Base-by-base conservation (phyloP, 225 moss, liverwort and hornwort species). In the Physcomitrium patens region DNA sequence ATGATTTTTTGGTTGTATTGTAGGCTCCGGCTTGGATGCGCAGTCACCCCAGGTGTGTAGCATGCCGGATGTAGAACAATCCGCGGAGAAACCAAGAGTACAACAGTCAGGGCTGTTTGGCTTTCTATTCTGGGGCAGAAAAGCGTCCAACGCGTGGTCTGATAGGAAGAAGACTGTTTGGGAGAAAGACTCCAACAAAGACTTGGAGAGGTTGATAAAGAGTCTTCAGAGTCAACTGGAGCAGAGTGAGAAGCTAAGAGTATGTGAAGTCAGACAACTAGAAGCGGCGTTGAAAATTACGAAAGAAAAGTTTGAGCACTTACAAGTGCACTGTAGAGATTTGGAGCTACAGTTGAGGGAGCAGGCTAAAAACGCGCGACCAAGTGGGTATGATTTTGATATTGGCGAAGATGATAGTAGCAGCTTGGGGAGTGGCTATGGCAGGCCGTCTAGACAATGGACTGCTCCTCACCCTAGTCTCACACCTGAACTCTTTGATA, bases 51-150 rank as follows among this genome's bases (percentile, higher is more conserved):
- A 55, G 46, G 52, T 17, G 55, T 23, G 7, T 12, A 57, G 64
- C 55, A 60, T 37, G 49, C 61, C 55, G 31, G 77, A 68, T 26
- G 78, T 59, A 14, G 76, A 78, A 19, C 74, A 75, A 67, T 59
- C 46, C 1, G 12, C 37, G 18, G 78, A 73, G 7, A 82, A 68
- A 67, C 42, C 82, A 45, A 70, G 20, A 55, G 13, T 61, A 1
- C 79, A 73, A 22, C 63, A 74, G 48, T 52, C 74, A 5, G 82
- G 84, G 26, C 37, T 82, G 0, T 85, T 85, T 48, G 82, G 85
- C 12, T 88, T 88, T 20, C 62, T 85, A 18, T 66, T 82, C 9
- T 88, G 88, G 88, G 85, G 80, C 47, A 88, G 78, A 78, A 85
- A 78, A 75, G 48, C 65, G 46, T 67, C 77, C 1, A 68, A 10